Evolutionary conservation across 2,329 filamentous ascomycete species (phyloP), one percentile per base, ranked within the genome.

Genomic region (Fusarium metavorans): DNA sequence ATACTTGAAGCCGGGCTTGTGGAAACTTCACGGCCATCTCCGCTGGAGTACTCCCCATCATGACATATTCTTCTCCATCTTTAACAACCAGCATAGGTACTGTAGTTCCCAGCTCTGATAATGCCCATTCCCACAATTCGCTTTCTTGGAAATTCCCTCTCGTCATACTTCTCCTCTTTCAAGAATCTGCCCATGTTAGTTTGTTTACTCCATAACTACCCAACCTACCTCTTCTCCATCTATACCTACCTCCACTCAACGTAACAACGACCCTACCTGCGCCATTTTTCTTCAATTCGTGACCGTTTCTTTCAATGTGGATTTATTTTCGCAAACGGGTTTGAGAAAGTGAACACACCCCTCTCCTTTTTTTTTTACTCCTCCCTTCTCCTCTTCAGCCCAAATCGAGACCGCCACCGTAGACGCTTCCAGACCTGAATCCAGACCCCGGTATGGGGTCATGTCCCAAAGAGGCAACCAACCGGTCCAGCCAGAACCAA

Each of bases 351-450:
- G 52, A 62, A 18, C 2, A 48, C 18, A 13, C 70, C 50, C 39
- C 70, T 50, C 43, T 59, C 32, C 16, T 34, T 34, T 23, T 57
- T 37, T 41, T 34, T 23, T 43, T n/a, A n/a, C 25, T 56, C n/a
- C 14, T 32, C 30, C 32, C 32, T 35, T 50, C 45, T 50, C 25
- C 27, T 39, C 14, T 57, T 20, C 25, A 32, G 30, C 30, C n/a
- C 30, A 64, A n/a, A 35, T 11, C 9, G 39, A 68, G 32, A 16
- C 60, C 66, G 72, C 72, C 72, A 72, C 68, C 68, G 23, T 50
- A 73, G 72, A 75, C 54, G 48, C 72, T 75, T 75, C 72, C 63
- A 75, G 72, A 54, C 72, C 70, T 37, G 62, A 58, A 54, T 48
- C 50, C 39, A 37, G 62, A 62, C 30, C 43, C n/a, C 30, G 48